These are phyloP conservation scores for Trypanosoma boissoni DNA, from an alignment of 208 protist genomes.

Conservation along the genomic window DNA sequence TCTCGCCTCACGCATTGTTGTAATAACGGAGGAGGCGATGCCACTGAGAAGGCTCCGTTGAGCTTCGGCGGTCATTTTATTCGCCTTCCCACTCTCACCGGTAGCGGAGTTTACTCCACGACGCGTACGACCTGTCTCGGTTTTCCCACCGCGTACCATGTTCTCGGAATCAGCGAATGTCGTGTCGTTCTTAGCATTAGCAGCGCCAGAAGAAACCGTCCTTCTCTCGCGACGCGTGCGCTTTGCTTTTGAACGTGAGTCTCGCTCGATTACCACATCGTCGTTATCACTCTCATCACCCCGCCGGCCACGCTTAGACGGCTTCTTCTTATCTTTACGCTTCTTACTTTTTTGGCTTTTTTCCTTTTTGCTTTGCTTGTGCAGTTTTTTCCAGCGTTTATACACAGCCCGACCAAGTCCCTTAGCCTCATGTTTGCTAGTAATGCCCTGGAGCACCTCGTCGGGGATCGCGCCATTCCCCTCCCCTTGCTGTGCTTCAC, in stretches of 20 bases:
- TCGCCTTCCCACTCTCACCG: background rate
- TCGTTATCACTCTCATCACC: conserved; percentile 25
- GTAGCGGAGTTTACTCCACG: background rate
- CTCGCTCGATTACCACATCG: conserved; percentile 26
- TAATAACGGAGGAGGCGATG: conserved; percentile 18
- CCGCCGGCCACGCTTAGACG: conserved; percentile 11
- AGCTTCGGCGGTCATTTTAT: conserved; percentile 20
- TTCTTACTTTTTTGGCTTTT: conserved; percentile 25
- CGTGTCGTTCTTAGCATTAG: conserved; percentile 8
- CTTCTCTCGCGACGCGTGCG: conserved; percentile 5
- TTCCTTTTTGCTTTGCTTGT: conserved; percentile 18
- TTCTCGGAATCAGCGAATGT: conserved; percentile 20
- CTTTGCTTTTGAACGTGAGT: conserved; percentile 11
- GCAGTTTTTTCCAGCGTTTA: conserved; percentile 78
- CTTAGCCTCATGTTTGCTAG: conserved; percentile 55
- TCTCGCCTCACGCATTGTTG: conserved; percentile 24
- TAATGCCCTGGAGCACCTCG: conserved; percentile 38
- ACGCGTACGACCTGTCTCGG: background rate
- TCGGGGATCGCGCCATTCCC: conserved; percentile 23
- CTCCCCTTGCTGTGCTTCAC: too few species aligned
- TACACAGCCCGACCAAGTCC: conserved; percentile 47
- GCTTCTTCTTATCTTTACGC: conserved; percentile 17
- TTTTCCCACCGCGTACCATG: conserved; percentile 13
- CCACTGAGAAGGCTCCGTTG: conserved; percentile 10
- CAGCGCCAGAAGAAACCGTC: too few species aligned